A percentile compares a stretch with the other conserved stretches of the same genome.
phyloP scores from a whole-genome alignment of 371 early-diverging fungal species.

The Mucor irregularis region DNA sequence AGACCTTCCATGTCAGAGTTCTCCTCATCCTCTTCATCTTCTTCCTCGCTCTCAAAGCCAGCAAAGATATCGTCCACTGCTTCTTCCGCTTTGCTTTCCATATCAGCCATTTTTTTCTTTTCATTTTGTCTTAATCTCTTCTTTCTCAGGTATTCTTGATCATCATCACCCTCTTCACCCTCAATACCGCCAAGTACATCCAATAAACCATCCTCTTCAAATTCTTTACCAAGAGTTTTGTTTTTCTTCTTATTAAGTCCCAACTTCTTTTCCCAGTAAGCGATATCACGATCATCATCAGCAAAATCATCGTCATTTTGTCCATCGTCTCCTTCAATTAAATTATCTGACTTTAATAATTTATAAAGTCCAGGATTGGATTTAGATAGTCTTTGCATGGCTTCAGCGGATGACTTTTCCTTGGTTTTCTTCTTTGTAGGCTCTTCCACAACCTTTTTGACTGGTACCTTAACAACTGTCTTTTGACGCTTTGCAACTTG shows the following conservation, averaged over 20 bases:
- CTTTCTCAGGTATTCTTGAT: slow-evolving; percentile 48
- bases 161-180: slow-evolving; percentile 29
- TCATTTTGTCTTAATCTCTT: slow-evolving; percentile 40
- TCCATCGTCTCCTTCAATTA: slow-evolving; percentile 36
- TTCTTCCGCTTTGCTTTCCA: slow-evolving; percentile 48
- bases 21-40: slow-evolving; percentile 7
- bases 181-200: slow-evolving; percentile 43
- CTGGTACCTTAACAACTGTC: background rate
- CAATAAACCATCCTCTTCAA: slow-evolving; percentile 60
- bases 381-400: slow-evolving; percentile 65
- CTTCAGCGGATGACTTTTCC: slow-evolving; percentile 35
- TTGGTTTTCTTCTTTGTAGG: slow-evolving; percentile 1
- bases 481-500: slow-evolving; percentile 31
- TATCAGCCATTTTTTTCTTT: slow-evolving; percentile 33
- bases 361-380: slow-evolving; percentile 70
- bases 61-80: slow-evolving; percentile 37
- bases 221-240: slow-evolving; percentile 51
- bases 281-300: slow-evolving; percentile 76
- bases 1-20: background rate
- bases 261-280: slow-evolving; percentile 76
- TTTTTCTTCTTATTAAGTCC: slow-evolving; percentile 65
- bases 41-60: slow-evolving; percentile 26
- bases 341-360: slow-evolving; percentile 63
- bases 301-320: slow-evolving; percentile 47
- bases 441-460: background rate